phyloP scores from a whole-genome alignment of 352 stramenopile species.

The Phytopythium boreale region DNA sequence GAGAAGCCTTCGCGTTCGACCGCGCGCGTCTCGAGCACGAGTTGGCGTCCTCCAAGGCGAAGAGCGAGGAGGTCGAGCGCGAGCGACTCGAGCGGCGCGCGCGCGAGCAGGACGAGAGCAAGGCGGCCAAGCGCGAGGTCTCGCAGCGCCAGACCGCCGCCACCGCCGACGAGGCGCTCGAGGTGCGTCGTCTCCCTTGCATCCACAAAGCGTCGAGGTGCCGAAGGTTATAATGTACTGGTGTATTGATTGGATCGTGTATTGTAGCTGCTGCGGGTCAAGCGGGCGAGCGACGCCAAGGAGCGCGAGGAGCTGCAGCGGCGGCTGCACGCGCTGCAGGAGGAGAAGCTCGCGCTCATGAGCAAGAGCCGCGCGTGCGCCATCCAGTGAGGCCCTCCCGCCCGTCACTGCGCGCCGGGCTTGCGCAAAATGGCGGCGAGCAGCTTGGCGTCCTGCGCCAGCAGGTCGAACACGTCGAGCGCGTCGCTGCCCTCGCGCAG shows the following conservation, averaged over 20 bases:
- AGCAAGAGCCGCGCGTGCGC: conserved; percentile 52
- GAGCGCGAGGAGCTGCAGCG: conserved; percentile 58
- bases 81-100: conserved; percentile 32
- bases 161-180: conserved; percentile 1
- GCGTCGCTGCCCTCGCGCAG: conserved; percentile 51
- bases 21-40: conserved; percentile 25
- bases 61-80: conserved; percentile 33
- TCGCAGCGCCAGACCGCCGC: neutral
- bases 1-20: conserved; percentile 20
- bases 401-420: conserved; percentile 8
- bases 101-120: conserved; percentile 5
- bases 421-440: conserved; percentile 63
- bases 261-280: conserved; percentile 41
- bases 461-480: conserved; percentile 56
- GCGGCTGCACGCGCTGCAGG: conserved; percentile 42
- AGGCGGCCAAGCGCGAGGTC: neutral
- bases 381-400: conserved; percentile 31
- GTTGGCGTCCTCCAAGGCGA: conserved; percentile 17
- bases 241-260: neutral
- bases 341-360: conserved; percentile 55
- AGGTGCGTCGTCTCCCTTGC: neutral
- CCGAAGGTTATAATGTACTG: neutral
- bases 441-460: conserved; percentile 39
- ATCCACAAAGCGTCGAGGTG: too few species aligned
- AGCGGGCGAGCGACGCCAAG: conserved; percentile 36